Percentiles rank a stretch among this genome's conserved stretches.
Conservation (phyloP, 495 filamentous ascomycete genomes). For the Xanthoparmelia taractica region DNA sequence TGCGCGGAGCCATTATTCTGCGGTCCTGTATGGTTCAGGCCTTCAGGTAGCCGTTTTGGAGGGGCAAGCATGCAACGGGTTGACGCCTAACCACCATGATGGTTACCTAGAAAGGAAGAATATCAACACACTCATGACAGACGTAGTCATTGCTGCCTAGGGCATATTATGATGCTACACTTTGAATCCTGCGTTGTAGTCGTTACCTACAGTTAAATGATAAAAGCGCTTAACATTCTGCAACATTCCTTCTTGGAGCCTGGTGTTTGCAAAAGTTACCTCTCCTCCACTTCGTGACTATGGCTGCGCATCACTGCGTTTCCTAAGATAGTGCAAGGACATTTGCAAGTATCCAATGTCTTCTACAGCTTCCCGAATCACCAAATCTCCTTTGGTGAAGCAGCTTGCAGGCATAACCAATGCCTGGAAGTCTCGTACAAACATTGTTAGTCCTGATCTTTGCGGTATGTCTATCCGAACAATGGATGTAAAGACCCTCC, state of each 20-base stretch:
- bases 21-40: background rate
- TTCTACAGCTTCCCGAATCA: background rate
- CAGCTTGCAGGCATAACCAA: background rate
- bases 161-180: background rate
- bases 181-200: too few species aligned
- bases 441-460: slow-evolving; percentile 52
- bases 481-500: background rate
- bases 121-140: background rate
- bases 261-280: background rate
- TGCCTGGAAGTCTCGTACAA: slow-evolving; percentile 7
- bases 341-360: slow-evolving; percentile 3
- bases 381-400: background rate
- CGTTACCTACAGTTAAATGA: too few species aligned
- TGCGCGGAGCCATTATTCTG: slow-evolving; percentile 18
- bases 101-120: background rate
- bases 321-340: slow-evolving; percentile 1
- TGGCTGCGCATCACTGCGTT: background rate
- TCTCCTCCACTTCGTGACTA: too few species aligned
- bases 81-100: background rate
- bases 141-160: background rate
- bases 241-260: background rate
- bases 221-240: background rate
- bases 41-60: background rate
- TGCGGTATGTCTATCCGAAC: slow-evolving; percentile 44
- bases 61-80: background rate